phyloP scores from a whole-genome alignment of 2,329 filamentous ascomycete species.

The Neodidymelliopsis sp. region DNA sequence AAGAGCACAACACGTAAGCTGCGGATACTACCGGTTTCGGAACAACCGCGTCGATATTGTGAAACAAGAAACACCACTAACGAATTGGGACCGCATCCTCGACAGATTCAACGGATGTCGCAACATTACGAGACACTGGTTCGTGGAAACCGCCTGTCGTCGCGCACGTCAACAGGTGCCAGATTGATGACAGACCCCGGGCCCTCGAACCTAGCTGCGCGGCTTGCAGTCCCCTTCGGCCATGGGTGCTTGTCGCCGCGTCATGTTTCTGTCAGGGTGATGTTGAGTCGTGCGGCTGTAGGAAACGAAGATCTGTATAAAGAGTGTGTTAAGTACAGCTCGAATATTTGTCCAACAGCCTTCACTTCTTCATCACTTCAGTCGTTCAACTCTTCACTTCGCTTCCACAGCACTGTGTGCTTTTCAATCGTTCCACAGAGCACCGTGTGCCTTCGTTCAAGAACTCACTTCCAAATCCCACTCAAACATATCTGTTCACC shows the following conservation, averaged over 20 bases:
- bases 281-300: background rate
- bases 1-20: conserved; percentile 15
- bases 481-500: background rate
- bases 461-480: background rate
- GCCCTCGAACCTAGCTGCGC: background rate
- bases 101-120: conserved; percentile 1
- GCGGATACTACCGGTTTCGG: conserved; percentile 19
- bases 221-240: conserved; percentile 2
- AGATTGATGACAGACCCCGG: conserved; percentile 16
- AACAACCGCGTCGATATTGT: conserved; percentile 4
- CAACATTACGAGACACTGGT: conserved; percentile 6
- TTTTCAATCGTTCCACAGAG: conserved; percentile 5
- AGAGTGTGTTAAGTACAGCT: background rate
- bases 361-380: conserved; percentile 13
- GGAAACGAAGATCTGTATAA: conserved; percentile 1
- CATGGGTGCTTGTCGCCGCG: conserved; percentile 5
- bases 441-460: conserved; percentile 1
- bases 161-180: conserved; percentile 8
- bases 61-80: conserved; percentile 10
- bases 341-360: conserved; percentile 4
- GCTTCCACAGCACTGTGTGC: conserved; percentile 15
- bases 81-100: background rate
- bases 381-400: conserved; percentile 6
- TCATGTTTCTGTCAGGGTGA: background rate
- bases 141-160: conserved; percentile 2